Base-by-base conservation (phyloP, 2,329 filamentous ascomycete species). In the Myriosclerotinia scirpicola region DNA sequence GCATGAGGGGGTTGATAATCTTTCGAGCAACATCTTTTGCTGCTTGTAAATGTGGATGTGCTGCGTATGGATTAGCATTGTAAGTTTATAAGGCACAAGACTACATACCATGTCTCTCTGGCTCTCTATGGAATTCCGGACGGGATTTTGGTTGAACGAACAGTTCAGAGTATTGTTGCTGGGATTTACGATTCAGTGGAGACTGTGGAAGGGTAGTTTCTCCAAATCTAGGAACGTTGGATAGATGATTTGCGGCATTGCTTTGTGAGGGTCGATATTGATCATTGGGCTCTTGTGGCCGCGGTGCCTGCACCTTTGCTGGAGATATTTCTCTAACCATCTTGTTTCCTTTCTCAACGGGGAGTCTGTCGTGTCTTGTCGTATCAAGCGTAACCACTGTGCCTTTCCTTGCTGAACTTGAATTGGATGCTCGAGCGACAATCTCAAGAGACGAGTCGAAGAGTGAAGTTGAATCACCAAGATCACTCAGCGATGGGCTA, bases 261-360 rank as follows among this genome's bases (percentile, higher is more conserved):
- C 56, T 53, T 48, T 66, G 64, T 46, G 17, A 64, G 15, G 52
- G 54, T 53, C 34, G 54, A 40, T 61, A 53, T 53, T 74, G 69
- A 22, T 73, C 73, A 50, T 75, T 74, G 22, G 67, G 54, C 6
- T 63, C 68, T 38, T 69, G 68, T 46, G 73, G 67, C 14, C 68
- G 67, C 44, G 71, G 69, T 5, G 67, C 73, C 44, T 36, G 58
- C 44, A 60, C 54, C 69, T 76, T 77, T 34, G 73, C 73, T 67
- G 75, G 74, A 54, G 71, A 73, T 71, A 72, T 67, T 69, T 77
- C 75, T 58, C 75, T 76, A 55, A 76, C 75, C 75, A 77, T 77
- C 46, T 67, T 73, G 67, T 54, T 67, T 22, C 9, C 38, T 65
- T 42, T 64, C 14, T 58, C 9, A 58, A 36, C 11, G 26, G 40